phyloP scores from a whole-genome alignment of 306 rosid genomes.

The Mimosa bimucronata region DNA sequence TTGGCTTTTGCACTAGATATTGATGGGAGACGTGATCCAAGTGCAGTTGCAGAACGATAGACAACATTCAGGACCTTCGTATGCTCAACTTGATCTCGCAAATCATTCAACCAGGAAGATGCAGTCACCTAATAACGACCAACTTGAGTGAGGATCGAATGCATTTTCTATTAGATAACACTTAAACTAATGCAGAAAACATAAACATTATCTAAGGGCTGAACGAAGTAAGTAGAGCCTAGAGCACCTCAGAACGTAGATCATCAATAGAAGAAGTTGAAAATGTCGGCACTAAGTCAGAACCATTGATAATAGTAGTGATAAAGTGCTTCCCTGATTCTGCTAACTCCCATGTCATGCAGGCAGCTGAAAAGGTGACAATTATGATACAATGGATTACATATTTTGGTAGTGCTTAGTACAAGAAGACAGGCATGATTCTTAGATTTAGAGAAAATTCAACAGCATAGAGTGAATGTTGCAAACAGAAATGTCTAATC shows the following conservation, averaged over 20 bases:
- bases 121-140: constrained; percentile 73
- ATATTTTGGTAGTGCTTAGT: background rate
- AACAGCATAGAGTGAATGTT: constrained; percentile 13
- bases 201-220: constrained; percentile 17
- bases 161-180: background rate
- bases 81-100: constrained; percentile 89
- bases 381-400: constrained; percentile 34
- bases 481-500: constrained; percentile 8
- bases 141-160: constrained; percentile 21
- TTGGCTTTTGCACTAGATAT: constrained; percentile 91
- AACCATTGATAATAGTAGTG: constrained; percentile 84
- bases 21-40: constrained; percentile 87
- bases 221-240: background rate
- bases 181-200: constrained; percentile 4
- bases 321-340: constrained; percentile 96
- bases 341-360: constrained; percentile 97
- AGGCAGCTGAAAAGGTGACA: constrained; percentile 78
- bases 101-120: constrained; percentile 90
- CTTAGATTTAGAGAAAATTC: constrained; percentile 22
- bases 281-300: constrained; percentile 97
- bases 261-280: constrained; percentile 88
- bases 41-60: constrained; percentile 92
- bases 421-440: constrained; percentile 12
- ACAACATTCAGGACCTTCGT: constrained; percentile 88
- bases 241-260: constrained; percentile 86